A percentile compares a stretch with the other conserved stretches of the same genome.
These are phyloP conservation scores for Calonectria leucothoes DNA, from an alignment of 2,329 filamentous ascomycete species.

Conservation along the genomic window DNA sequence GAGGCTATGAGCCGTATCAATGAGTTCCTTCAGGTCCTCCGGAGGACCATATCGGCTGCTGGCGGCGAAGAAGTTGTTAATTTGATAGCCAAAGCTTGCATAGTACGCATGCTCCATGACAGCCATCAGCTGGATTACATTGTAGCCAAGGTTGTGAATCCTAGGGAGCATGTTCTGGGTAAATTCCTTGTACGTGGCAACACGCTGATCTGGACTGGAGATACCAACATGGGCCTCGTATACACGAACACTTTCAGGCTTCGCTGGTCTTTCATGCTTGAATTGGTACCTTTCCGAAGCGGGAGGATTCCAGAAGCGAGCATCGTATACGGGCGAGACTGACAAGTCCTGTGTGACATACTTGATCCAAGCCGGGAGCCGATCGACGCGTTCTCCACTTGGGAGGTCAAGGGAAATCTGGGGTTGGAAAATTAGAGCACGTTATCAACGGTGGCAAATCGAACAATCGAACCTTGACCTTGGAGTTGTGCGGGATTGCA, in stretches of 20 bases:
- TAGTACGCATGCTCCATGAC: slow-evolving; percentile 99
- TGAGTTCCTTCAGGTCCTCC: slow-evolving; percentile 95
- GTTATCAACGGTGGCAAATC: background rate
- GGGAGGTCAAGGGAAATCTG: slow-evolving; percentile 88
- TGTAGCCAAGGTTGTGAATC: slow-evolving; percentile 92
- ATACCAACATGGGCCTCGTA: slow-evolving; percentile 99
- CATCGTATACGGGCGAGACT: slow-evolving; percentile 93
- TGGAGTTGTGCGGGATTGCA: slow-evolving; percentile 91
- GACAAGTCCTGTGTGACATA: slow-evolving; percentile 93
- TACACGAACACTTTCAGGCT: slow-evolving; percentile 87
- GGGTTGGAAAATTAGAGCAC: slow-evolving; percentile 16
- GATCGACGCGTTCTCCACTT: slow-evolving; percentile 83
- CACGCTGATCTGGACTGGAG: slow-evolving; percentile 87
- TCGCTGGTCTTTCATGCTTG: slow-evolving; percentile 84
- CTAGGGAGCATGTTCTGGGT: slow-evolving; percentile 91
- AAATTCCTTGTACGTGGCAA: slow-evolving; percentile 98
- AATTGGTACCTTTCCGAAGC: slow-evolving; percentile 81
- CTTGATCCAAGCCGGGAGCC: slow-evolving; percentile 96
- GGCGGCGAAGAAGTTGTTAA: slow-evolving; percentile 98
- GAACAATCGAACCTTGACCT: slow-evolving; percentile 85
- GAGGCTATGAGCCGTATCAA: slow-evolving; percentile 93
- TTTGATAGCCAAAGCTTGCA: slow-evolving; percentile 97
- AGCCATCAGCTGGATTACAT: slow-evolving; percentile 98
- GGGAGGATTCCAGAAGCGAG: slow-evolving; percentile 96
- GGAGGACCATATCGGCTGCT: slow-evolving; percentile 95